phyloP scores from a whole-genome alignment of 345 rosid genomes.

The Citrus reticulata region DNA sequence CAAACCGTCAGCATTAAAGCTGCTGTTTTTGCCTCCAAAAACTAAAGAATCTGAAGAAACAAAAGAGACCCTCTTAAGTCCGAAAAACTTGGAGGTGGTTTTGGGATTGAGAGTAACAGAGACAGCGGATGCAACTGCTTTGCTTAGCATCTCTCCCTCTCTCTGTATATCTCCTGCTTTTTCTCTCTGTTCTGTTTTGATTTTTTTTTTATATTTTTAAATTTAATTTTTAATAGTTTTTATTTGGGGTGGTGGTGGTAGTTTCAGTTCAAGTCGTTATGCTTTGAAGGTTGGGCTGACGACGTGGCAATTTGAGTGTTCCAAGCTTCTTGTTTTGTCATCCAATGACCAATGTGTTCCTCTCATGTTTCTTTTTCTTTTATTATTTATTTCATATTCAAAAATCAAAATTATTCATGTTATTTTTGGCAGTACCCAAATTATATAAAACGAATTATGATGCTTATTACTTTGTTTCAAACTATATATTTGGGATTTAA shows the following conservation, averaged over 20 bases:
- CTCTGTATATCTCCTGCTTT: not conserved
- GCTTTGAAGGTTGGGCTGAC: constrained; percentile 4
- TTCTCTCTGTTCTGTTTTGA: not conserved
- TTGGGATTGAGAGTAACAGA: constrained; percentile 17
- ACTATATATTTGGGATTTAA: no score
- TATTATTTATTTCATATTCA: no score
- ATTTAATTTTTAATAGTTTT: not conserved
- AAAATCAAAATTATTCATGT: no score
- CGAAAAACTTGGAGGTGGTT: constrained; percentile 10
- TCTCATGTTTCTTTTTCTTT: no score
- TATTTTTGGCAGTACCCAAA: no score
- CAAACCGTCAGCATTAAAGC: not conserved
- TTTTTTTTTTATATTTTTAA: not conserved
- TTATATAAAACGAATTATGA: no score
- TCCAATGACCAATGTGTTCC: not conserved
- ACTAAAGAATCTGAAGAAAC: constrained; percentile 12
- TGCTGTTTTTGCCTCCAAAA: constrained; percentile 9
- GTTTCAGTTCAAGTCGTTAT: constrained; percentile 26
- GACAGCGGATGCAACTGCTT: constrained; percentile 33
- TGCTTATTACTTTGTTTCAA: no score
- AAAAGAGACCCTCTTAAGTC: constrained; percentile 19
- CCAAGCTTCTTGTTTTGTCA: constrained; percentile 6
- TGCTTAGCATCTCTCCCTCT: constrained; percentile 36
- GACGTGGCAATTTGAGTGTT: constrained; percentile 21
- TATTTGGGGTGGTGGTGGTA: constrained; percentile 1